phyloP scores from a whole-genome alignment of 202 grass and related monocot genomes.

The Eragrostis tef region DNA sequence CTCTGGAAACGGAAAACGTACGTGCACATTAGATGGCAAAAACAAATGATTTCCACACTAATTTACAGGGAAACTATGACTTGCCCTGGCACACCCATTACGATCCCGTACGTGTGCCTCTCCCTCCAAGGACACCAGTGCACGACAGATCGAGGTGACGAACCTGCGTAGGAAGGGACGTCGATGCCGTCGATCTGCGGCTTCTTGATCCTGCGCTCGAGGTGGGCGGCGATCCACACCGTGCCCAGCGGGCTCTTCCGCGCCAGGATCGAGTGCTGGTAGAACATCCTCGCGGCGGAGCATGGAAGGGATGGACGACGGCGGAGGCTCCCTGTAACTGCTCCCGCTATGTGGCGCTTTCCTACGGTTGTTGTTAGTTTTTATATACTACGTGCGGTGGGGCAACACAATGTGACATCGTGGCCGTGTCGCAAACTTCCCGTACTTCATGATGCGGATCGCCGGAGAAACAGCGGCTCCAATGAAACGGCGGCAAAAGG shows the following conservation, averaged over 20 bases:
- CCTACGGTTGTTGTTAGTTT: too few species aligned
- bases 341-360: too few species aligned
- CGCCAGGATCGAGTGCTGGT: conserved; percentile 79
- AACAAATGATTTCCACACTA: not conserved
- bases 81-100: too few species aligned
- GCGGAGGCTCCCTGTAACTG: too few species aligned
- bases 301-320: too few species aligned
- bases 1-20: conserved; percentile 42
- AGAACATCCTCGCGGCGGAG: conserved; percentile 64
- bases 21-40: not conserved
- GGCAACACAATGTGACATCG: too few species aligned
- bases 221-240: conserved; percentile 94
- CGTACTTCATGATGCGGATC: too few species aligned
- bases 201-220: conserved; percentile 90
- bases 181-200: conserved; percentile 47
- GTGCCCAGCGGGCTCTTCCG: conserved; percentile 71
- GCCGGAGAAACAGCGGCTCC: too few species aligned
- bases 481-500: too few species aligned
- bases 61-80: not conserved
- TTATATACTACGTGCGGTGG: too few species aligned
- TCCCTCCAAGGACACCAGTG: not conserved
- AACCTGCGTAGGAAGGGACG: conserved; percentile 69
- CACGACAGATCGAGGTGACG: too few species aligned
- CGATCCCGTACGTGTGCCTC: not conserved
- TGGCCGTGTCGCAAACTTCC: too few species aligned